Evolutionary conservation across 371 early-diverging fungal genomes (phyloP).

Genomic region (Rhizopus stolonifer): DNA sequence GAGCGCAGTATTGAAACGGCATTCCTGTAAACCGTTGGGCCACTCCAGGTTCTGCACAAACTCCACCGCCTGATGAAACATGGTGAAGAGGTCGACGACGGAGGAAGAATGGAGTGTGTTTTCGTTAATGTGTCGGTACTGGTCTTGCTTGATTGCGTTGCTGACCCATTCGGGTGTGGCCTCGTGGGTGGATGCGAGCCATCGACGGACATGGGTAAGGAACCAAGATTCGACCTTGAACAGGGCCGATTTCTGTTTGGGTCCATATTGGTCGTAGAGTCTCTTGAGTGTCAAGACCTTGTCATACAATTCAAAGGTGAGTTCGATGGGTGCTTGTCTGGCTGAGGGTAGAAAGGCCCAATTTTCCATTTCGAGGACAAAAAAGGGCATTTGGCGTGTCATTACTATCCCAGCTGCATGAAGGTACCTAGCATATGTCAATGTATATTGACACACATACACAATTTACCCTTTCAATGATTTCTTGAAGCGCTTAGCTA

Average conservation of each 20-base stretch:
- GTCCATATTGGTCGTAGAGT: conserved; percentile 51
- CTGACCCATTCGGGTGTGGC: conserved; percentile 64
- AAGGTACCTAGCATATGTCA: conserved; percentile 27
- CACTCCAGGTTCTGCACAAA: conserved; percentile 72
- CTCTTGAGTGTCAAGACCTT: conserved; percentile 48
- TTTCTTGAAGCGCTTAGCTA: conserved; percentile 43
- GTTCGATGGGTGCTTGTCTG: conserved; percentile 45
- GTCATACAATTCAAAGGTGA: conserved; percentile 52
- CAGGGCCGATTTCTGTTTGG: conserved; percentile 43
- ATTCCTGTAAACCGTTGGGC: conserved; percentile 72
- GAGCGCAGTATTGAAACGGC: conserved; percentile 68
- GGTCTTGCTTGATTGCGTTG: conserved; percentile 63
- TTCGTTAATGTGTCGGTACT: conserved; percentile 61
- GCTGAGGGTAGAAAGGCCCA: conserved; percentile 48
- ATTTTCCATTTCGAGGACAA: conserved; percentile 54
- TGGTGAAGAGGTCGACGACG: conserved; percentile 73
- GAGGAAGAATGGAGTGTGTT: conserved; percentile 77
- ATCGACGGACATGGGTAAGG: conserved; percentile 58
- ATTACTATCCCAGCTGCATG: conserved; percentile 48
- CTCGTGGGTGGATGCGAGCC: conserved; percentile 54
- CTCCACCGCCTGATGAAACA: conserved; percentile 75
- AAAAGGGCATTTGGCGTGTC: conserved; percentile 55
- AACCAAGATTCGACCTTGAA: conserved; percentile 71
- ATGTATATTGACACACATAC: no score
- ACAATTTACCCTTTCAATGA: conserved; percentile 40